phyloP scores from a whole-genome alignment of 2,329 filamentous ascomycete genomes.

The Cercospora beticola region DNA sequence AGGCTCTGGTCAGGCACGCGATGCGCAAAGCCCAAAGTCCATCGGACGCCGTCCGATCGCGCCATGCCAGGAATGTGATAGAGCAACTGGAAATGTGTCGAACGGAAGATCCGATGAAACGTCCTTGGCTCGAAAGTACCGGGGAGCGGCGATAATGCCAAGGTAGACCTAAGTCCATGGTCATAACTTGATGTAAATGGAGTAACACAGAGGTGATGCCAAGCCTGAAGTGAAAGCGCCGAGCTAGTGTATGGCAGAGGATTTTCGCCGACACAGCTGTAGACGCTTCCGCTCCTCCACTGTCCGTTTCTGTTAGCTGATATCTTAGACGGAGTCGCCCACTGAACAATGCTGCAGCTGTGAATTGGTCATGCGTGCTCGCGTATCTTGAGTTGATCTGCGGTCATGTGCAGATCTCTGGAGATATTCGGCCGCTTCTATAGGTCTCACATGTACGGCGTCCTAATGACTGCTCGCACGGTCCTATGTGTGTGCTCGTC shows the following conservation, averaged over 20 bases:
- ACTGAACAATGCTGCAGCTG: background rate
- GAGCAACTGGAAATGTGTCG: background rate
- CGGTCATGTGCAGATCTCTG: background rate
- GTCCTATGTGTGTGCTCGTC: background rate
- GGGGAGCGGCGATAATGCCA: background rate
- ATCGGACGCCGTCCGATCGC: background rate
- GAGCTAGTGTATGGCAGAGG: background rate
- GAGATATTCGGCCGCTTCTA: background rate
- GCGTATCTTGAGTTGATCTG: background rate
- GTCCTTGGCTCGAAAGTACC: background rate
- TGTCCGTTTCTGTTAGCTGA: background rate
- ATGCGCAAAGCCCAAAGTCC: background rate
- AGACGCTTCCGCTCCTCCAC: background rate
- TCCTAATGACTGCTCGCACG: background rate
- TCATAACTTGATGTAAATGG: background rate
- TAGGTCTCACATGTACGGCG: background rate
- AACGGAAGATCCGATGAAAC: background rate
- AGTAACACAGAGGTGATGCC: background rate
- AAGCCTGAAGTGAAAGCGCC: constrained; percentile 1
- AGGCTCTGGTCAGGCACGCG: background rate
- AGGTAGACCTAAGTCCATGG: background rate
- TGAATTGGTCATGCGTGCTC: background rate
- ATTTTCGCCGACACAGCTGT: background rate
- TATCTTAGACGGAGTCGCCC: background rate
- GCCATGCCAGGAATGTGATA: background rate